A percentile compares a stretch with the other conserved stretches of the same genome.
These are phyloP conservation scores for Lactuca saligna DNA, from an alignment of 129 eudicot genomes.

Conservation along the genomic window DNA sequence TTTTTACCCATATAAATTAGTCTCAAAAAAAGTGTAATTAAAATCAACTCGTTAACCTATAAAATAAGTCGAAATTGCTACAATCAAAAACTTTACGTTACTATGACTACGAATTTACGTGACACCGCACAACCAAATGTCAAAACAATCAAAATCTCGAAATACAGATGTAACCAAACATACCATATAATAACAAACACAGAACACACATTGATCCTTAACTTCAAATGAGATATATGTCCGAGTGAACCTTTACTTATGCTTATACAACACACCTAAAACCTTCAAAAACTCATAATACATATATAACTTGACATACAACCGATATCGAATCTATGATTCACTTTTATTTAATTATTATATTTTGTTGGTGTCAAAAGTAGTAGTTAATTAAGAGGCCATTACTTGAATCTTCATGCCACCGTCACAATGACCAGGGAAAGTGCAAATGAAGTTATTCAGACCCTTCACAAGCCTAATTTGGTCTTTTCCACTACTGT, in stretches of 20 bases:
- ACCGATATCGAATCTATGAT: slow-evolving; percentile 13
- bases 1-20: no score
- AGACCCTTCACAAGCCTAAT: slow-evolving; percentile 62
- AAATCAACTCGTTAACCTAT: no score
- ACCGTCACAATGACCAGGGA: slow-evolving; percentile 61
- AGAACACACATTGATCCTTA: neutral
- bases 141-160: neutral
- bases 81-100: no score
- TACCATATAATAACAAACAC: neutral
- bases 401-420: slow-evolving; percentile 71
- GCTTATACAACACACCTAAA: slow-evolving; percentile 7
- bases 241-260: slow-evolving; percentile 9
- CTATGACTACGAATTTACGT: no score
- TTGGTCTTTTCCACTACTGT: slow-evolving; percentile 49
- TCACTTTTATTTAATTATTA: slow-evolving; percentile 13
- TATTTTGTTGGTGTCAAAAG: neutral
- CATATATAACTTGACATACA: slow-evolving; percentile 2
- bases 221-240: neutral
- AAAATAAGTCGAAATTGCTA: no score
- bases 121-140: no score
- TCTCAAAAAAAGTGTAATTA: no score
- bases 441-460: slow-evolving; percentile 67
- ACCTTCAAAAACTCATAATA: neutral
- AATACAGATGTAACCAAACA: neutral
- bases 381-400: slow-evolving; percentile 13